Percentiles rank a stretch among this genome's conserved stretches.
phyloP scores from a whole-genome alignment of 768 basidiomycete species.

The Mycena capillaripes region DNA sequence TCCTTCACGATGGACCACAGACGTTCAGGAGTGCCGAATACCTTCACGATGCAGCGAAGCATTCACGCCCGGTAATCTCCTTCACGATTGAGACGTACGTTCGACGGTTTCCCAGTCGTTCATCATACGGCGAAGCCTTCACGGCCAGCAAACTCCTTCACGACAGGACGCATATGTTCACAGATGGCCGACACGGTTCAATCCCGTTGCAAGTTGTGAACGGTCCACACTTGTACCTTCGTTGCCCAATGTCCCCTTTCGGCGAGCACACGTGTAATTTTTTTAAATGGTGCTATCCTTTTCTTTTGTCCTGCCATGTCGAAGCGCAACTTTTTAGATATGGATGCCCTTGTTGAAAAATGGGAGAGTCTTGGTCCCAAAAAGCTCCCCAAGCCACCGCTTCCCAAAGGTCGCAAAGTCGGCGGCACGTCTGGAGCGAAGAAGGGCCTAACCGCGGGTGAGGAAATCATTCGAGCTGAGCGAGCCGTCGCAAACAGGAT shows the following conservation, averaged over 20 bases:
- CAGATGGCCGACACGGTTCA: too few relatives aligned
- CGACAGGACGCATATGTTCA: too few relatives aligned
- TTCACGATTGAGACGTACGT: background rate
- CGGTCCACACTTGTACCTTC: too few relatives aligned
- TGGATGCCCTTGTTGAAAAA: background rate
- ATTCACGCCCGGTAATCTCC: background rate
- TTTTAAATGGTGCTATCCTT: background rate
- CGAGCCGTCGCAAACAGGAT: background rate
- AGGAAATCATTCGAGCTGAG: background rate
- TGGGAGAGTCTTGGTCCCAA: background rate
- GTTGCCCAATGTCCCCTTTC: background rate
- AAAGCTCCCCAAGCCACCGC: background rate
- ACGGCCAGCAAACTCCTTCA: too few relatives aligned
- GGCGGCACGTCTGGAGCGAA: background rate
- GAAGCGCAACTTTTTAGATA: background rate
- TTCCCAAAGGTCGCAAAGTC: background rate
- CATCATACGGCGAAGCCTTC: too few relatives aligned
- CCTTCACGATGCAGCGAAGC: background rate
- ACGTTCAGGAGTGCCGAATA: background rate
- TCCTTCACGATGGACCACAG: background rate
- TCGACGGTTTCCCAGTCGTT: too few relatives aligned
- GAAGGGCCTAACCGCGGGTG: background rate
- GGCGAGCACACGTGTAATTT: too few relatives aligned
- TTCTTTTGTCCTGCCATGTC: background rate
- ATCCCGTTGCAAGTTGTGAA: too few relatives aligned